Conservation (phyloP, 768 basidiomycete genomes). For the Pleurotus cornucopiae region DNA sequence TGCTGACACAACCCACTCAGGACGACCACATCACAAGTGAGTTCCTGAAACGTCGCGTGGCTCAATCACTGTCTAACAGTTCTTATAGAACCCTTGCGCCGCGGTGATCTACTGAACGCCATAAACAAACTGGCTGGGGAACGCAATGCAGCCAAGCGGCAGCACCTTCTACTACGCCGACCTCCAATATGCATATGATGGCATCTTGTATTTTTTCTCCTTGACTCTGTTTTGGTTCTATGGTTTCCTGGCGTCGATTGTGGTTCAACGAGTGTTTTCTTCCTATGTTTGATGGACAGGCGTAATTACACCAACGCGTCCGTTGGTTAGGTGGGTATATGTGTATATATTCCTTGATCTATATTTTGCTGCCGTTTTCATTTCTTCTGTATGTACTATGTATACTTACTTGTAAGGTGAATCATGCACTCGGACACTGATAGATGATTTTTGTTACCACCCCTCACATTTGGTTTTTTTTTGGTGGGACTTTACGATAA, state of each 20-base stretch:
- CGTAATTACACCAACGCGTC: neutral
- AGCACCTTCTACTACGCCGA: conserved; percentile 9
- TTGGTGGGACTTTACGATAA: too few species aligned
- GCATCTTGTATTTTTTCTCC: neutral
- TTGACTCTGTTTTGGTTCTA: neutral
- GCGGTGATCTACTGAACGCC: conserved; percentile 54
- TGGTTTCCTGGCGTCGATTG: neutral
- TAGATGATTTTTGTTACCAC: too few species aligned
- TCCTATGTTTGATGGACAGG: neutral
- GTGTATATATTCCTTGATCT: conserved; percentile 6
- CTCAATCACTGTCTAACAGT: neutral
- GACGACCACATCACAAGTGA: conserved; percentile 32
- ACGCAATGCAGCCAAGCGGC: neutral
- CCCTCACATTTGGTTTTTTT: too few species aligned
- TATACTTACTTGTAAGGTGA: neutral
- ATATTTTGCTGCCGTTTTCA: neutral
- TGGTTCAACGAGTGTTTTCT: neutral
- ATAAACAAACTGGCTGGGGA: conserved; percentile 56
- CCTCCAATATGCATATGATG: conserved; percentile 1
- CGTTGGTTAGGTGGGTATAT: neutral
- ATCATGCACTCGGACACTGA: too few species aligned
- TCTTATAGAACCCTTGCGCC: conserved; percentile 40
- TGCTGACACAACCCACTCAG: conserved; percentile 10
- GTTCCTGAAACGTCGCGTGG: neutral
- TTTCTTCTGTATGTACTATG: neutral